These are phyloP conservation scores for Cyclostephanos tholiformis DNA, from an alignment of 108 stramenopile genomes.

Conservation along the genomic window DNA sequence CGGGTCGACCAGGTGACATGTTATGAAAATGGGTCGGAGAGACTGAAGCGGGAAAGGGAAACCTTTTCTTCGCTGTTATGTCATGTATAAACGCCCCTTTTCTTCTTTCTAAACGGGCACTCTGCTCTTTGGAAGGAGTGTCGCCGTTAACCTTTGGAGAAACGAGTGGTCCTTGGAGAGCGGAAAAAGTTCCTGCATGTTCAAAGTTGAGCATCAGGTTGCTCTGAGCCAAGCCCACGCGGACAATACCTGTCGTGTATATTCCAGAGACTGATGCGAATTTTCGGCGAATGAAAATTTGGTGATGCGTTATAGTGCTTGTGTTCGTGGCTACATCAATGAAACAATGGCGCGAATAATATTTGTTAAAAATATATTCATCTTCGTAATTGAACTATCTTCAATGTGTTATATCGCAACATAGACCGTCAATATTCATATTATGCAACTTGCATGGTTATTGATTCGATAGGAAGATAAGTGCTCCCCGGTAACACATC, in stretches of 20 bases:
- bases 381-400: not conserved
- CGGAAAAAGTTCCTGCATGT: conserved; percentile 39
- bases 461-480: no score
- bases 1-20: not conserved
- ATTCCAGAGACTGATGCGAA: not conserved
- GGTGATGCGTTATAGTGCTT: not conserved
- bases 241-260: not conserved
- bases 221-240: conserved; percentile 13
- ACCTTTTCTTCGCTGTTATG: conserved; percentile 17
- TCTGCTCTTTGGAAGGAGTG: not conserved
- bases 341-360: conserved; percentile 17
- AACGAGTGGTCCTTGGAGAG: conserved; percentile 21
- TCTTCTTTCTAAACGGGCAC: not conserved
- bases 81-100: conserved; percentile 33
- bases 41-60: conserved; percentile 19
- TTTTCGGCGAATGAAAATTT: not conserved
- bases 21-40: conserved; percentile 21
- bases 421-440: no score
- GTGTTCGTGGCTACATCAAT: conserved; percentile 26
- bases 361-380: not conserved
- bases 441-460: no score
- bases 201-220: conserved; percentile 21
- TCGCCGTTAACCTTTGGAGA: not conserved
- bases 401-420: no score
- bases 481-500: not conserved